A percentile compares a stretch with the other conserved stretches of the same genome.
Evolutionary conservation across 1,139 yeast genomes (phyloP).

Genomic region (Geotrichum candidum): DNA sequence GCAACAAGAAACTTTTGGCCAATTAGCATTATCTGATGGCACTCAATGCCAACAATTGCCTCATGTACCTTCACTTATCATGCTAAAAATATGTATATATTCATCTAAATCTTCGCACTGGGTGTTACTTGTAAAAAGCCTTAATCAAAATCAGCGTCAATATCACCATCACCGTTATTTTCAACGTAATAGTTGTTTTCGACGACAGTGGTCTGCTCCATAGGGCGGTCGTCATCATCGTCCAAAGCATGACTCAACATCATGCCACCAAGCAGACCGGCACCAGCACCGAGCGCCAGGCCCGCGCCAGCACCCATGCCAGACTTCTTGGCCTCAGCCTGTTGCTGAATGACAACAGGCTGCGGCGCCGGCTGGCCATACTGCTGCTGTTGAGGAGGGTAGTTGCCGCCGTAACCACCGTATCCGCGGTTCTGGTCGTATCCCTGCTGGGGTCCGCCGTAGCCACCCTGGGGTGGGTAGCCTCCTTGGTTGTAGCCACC

Average conservation of each 20-base stretch:
- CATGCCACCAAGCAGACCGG: slow-evolving; percentile 74
- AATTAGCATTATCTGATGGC: neutral
- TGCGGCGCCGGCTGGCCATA: slow-evolving; percentile 23
- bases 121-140: too few species aligned
- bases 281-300: slow-evolving; percentile 69
- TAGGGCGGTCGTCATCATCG: slow-evolving; percentile 20
- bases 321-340: slow-evolving; percentile 28
- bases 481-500: slow-evolving; percentile 11
- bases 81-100: neutral
- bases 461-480: slow-evolving; percentile 7
- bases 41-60: too few species aligned
- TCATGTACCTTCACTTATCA: neutral
- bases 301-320: slow-evolving; percentile 41
- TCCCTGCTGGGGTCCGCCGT: slow-evolving; percentile 9
- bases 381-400: slow-evolving; percentile 10
- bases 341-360: slow-evolving; percentile 32
- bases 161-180: slow-evolving; percentile 20
- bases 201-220: slow-evolving; percentile 16
- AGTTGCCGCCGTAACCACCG: slow-evolving; percentile 21
- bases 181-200: slow-evolving; percentile 32
- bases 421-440: slow-evolving; percentile 11
- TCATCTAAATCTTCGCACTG: too few species aligned
- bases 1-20: too few species aligned
- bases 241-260: slow-evolving; percentile 45
- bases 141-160: slow-evolving; percentile 11